These are phyloP conservation scores for Cryptococcus amylolentus DNA, from an alignment of 1,284 basidiomycete genomes.

Conservation along the genomic window DNA sequence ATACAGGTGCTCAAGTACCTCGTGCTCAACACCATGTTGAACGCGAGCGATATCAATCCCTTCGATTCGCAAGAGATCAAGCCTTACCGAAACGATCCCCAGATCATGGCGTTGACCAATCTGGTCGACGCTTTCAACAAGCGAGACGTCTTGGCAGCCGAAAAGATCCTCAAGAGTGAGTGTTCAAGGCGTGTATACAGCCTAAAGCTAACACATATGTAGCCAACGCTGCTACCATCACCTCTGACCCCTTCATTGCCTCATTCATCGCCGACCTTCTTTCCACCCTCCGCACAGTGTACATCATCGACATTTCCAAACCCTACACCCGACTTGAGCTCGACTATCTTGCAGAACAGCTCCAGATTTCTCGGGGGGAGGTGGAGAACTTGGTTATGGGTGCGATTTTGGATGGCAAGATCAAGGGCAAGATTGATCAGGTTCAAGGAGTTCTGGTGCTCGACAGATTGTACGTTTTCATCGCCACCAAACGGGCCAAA, in stretches of 20 bases:
- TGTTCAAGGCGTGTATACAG: neutral
- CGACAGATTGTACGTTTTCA: slow-evolving; percentile 64
- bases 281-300: slow-evolving; percentile 83
- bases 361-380: slow-evolving; percentile 80
- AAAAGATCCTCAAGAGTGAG: slow-evolving; percentile 83
- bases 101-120: slow-evolving; percentile 97
- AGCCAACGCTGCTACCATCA: slow-evolving; percentile 92
- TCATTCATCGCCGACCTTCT: slow-evolving; percentile 93
- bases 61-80: slow-evolving; percentile 99
- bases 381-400: slow-evolving; percentile 91
- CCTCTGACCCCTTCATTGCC: slow-evolving; percentile 89
- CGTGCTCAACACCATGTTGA: slow-evolving; percentile 97
- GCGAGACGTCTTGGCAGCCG: slow-evolving; percentile 91
- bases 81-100: slow-evolving; percentile 93
- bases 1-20: slow-evolving; percentile 99
- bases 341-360: slow-evolving; percentile 88
- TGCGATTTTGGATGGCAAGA: slow-evolving; percentile 89
- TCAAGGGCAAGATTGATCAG: slow-evolving; percentile 93
- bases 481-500: neutral
- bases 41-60: slow-evolving; percentile 96
- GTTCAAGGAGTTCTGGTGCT: slow-evolving; percentile 87
- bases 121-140: slow-evolving; percentile 94
- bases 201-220: slow-evolving; percentile 1
- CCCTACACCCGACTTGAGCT: slow-evolving; percentile 92
- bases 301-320: slow-evolving; percentile 95